Evolutionary conservation across 2,329 filamentous ascomycete species (phyloP), one percentile per base, ranked within the genome.

Genomic region (Pezicula neosporulosa): DNA sequence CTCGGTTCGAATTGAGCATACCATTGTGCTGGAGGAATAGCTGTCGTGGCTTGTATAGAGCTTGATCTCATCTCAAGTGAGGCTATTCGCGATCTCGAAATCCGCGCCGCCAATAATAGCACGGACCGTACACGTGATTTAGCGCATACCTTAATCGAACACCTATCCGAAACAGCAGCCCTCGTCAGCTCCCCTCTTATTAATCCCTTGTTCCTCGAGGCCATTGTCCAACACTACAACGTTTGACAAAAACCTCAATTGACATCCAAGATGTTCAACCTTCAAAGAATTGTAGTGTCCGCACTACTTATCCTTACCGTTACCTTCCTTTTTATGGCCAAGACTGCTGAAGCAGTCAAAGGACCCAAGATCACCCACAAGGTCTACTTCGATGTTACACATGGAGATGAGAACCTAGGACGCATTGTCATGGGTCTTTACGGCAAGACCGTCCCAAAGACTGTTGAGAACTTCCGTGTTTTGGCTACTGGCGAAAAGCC

Each of bases 341-440:
- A 90, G 72, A 81, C 83, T 33, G 84, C 82, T 54, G 83, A 88
- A 62, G 88, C 89, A 49, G 77, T 77, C 60, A 90, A 93, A 77
- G 93, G 94, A 44, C 93, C 90, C 57, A 95, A 94, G 84, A 93
- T 97, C 77, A 97, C 92, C 65, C 80, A 89, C 80, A 96, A 96
- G 84, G 90, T 94, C 73, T 94, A 83, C 80, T 93, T 95, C 71
- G 89, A 94, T 72, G 85, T 95, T 60, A 74, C 79, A 64, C 85
- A 90, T 66, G 90, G 86, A 65, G 89, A 89, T 58, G 77, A 90
- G 72, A 69, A 79, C 44, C 67, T 93, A 39, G 90, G 90, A 55
- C 83, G 87, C 56, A 79, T 95, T 61, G 85, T 90, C 60, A 82
- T 94, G 35, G 90, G 90, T 62, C 84, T 95, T 47, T 95, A 94